These are phyloP conservation scores for Dunaliella primolecta DNA, from an alignment of 139 green algal genomes.

Conservation along the genomic window DNA sequence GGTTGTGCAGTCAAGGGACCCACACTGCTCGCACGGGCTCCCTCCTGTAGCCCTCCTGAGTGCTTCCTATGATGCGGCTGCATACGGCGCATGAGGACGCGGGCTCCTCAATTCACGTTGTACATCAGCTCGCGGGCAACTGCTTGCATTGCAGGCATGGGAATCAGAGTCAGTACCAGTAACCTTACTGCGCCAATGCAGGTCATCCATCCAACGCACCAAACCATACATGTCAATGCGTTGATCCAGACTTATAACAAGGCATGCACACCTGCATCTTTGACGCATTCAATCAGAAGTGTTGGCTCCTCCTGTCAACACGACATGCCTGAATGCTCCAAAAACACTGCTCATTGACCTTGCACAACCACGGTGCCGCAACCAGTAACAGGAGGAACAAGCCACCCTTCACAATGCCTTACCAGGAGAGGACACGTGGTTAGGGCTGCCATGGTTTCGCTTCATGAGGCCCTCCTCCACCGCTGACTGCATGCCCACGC, in stretches of 20 bases:
- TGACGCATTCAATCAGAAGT: background rate
- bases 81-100: background rate
- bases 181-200: background rate
- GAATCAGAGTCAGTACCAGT: background rate
- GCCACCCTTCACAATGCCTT: background rate
- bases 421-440: background rate
- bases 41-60: background rate
- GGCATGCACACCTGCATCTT: background rate
- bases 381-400: background rate
- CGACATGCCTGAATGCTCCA: too few species aligned
- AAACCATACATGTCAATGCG: too few species aligned
- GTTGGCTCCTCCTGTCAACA: too few species aligned
- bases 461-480: background rate
- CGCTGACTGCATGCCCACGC: background rate
- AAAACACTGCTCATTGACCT: too few species aligned
- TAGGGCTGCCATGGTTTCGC: background rate
- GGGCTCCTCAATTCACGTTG: constrained; percentile 7
- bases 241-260: background rate
- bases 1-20: background rate
- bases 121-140: constrained; percentile 58
- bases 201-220: background rate
- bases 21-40: background rate
- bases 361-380: too few species aligned
- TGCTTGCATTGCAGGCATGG: constrained; percentile 8
- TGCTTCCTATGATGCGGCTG: background rate